Percentiles rank a stretch among this genome's conserved stretches.
Evolutionary conservation across 2,329 filamentous ascomycete species (phyloP).

Genomic region (Didymellaceae sp.): DNA sequence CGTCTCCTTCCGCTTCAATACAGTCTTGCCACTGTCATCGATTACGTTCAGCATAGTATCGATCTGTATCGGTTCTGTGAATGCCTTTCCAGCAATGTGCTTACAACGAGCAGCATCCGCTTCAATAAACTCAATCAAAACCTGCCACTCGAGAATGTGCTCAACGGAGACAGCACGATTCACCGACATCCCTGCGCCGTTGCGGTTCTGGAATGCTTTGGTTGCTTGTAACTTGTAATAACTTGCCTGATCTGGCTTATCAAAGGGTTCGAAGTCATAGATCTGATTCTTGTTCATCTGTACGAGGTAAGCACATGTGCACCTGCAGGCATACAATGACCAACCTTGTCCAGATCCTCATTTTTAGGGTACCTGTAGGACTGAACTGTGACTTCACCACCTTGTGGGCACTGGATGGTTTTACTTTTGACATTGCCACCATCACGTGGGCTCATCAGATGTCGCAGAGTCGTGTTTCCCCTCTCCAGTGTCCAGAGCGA

Average conservation of each 20-base stretch:
- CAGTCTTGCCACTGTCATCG: too few species aligned
- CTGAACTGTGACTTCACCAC: not conserved
- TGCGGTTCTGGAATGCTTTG: not conserved
- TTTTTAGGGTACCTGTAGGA: not conserved
- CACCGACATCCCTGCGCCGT: not conserved
- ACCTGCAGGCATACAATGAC: too few species aligned
- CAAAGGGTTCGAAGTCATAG: not conserved
- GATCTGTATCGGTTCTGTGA: not conserved
- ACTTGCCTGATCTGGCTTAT: not conserved
- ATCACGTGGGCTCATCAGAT: not conserved
- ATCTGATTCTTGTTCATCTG: not conserved
- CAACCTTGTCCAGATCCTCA: not conserved
- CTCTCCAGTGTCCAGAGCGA: not conserved
- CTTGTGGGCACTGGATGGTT: not conserved
- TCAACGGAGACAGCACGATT: constrained; percentile 6
- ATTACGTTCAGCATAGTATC: not conserved
- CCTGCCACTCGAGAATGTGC: constrained; percentile 10
- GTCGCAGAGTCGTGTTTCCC: not conserved
- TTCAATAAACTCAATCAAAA: not conserved
- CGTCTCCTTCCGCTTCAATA: too few species aligned
- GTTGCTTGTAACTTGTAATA: not conserved
- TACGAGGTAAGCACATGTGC: not conserved
- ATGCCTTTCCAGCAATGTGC: not conserved
- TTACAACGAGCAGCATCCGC: not conserved
- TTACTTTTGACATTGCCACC: not conserved